Evolutionary conservation across 257 asterid species (phyloP), one percentile per base, ranked within the genome.

Genomic region (Misopates orontium): DNA sequence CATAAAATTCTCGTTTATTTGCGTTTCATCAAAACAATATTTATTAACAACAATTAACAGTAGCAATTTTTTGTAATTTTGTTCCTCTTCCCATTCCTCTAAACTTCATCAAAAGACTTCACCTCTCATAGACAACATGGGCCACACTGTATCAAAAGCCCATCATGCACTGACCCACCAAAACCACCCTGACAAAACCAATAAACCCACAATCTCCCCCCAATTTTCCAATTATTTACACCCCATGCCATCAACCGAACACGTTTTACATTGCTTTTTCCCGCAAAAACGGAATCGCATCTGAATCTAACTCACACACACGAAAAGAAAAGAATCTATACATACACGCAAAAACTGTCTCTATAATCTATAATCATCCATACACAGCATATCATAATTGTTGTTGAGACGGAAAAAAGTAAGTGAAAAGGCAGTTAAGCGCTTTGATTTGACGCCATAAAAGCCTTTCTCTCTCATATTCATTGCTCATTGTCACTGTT

Each of bases 201-300:
- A n/a, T n/a, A n/a, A n/a, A n/a, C n/a, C n/a, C n/a, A n/a, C n/a
- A n/a, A n/a, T n/a, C n/a, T 7, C 3, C 36, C 36, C 36, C 36
- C 36, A 28, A 2, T 3, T 28, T 28, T 32, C 31, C 19, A 0
- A 2, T 15, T 53, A 31, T 75, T 70, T 67, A 77, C 91, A 51
- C 8, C 6, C 4, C 36, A 53, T 66, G 77, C 76, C 79, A 71
- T 54, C 50, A 0, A 61, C 10, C 71, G 42, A 36, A 36, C 32
- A 40, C 68, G 72, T 70, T 75, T 64, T 80, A n/a, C 11, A n/a
- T 19, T 19, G 25, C 13, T 7, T 54, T 64, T 79, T 73, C 72
- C 72, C 83, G 82, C 81, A 70, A 41, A 65, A 77, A 77, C 66
- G 82, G 82, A 78, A 78, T 84, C 79, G 85, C 73, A 73, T 72